phyloP scores from a whole-genome alignment of 805 yeast genomes.

The Metschnikowia santaceciliae region DNA sequence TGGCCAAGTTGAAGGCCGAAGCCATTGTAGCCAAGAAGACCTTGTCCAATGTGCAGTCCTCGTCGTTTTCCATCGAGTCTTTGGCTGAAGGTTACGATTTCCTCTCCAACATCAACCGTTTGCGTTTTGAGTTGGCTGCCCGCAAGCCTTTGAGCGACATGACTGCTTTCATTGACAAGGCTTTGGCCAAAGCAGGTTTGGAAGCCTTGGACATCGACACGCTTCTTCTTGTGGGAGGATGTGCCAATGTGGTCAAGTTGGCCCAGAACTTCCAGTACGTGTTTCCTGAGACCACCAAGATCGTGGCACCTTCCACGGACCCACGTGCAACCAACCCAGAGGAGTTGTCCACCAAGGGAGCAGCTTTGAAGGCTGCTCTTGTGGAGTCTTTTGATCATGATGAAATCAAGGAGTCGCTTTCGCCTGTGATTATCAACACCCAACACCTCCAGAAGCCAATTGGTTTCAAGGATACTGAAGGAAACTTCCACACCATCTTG shows the following conservation, averaged over 20 bases:
- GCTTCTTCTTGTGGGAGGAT: constrained; percentile 90
- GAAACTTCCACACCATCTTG: constrained; percentile 67
- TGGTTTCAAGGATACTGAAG: constrained; percentile 75
- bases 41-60: constrained; percentile 79
- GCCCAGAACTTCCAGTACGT: constrained; percentile 66
- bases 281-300: constrained; percentile 76
- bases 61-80: constrained; percentile 92
- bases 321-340: constrained; percentile 81
- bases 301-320: constrained; percentile 70
- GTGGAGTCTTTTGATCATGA: constrained; percentile 79
- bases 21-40: constrained; percentile 86
- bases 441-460: constrained; percentile 81
- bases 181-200: constrained; percentile 75
- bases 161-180: constrained; percentile 69
- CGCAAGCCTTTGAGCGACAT: constrained; percentile 74
- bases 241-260: constrained; percentile 88
- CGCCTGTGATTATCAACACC: constrained; percentile 82
- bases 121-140: constrained; percentile 86
- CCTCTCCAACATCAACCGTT: constrained; percentile 88
- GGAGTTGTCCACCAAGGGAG: constrained; percentile 89
- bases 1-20: constrained; percentile 84
- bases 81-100: constrained; percentile 92
- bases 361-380: constrained; percentile 92
- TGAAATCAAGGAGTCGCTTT: constrained; percentile 72
- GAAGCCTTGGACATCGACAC: constrained; percentile 87